Conservation (phyloP, 2,329 filamentous ascomycete genomes). For the Claviceps fusiformis region DNA sequence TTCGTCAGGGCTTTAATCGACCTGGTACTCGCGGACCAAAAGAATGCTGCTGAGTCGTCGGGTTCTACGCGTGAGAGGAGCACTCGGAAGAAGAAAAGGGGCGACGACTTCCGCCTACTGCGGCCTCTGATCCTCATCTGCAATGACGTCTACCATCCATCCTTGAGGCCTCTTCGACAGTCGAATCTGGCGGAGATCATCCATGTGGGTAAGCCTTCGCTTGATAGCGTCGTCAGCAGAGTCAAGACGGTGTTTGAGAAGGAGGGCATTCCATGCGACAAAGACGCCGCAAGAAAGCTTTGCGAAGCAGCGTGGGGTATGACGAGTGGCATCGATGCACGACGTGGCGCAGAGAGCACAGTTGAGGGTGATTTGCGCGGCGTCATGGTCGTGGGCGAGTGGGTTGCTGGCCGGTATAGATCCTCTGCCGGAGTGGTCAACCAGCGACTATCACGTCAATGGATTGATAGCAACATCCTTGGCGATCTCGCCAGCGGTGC, state of each 20-base stretch:
- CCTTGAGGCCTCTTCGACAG: conserved; percentile 73
- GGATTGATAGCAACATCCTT: conserved; percentile 62
- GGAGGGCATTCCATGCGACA: conserved; percentile 78
- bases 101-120: conserved; percentile 75
- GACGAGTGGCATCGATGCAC: conserved; percentile 54
- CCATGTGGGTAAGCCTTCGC: conserved; percentile 74
- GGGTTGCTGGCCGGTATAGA: conserved; percentile 63
- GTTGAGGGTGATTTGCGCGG: conserved; percentile 63
- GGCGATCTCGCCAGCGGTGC: conserved; percentile 56
- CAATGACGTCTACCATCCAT: conserved; percentile 92
- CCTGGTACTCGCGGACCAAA: conserved; percentile 72
- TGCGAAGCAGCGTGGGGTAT: conserved; percentile 78
- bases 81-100: conserved; percentile 41
- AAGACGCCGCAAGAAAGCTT: conserved; percentile 72
- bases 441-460: conserved; percentile 52
- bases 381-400: conserved; percentile 76
- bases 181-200: conserved; percentile 78
- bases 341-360: conserved; percentile 52
- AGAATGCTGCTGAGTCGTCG: conserved; percentile 39
- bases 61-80: conserved; percentile 7
- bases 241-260: conserved; percentile 76
- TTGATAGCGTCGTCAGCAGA: conserved; percentile 73
- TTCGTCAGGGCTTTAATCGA: conserved; percentile 94
- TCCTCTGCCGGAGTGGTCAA: conserved; percentile 27
- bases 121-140: conserved; percentile 87